phyloP scores from a whole-genome alignment of 768 basidiomycete species.

The Inosperma sp. region DNA sequence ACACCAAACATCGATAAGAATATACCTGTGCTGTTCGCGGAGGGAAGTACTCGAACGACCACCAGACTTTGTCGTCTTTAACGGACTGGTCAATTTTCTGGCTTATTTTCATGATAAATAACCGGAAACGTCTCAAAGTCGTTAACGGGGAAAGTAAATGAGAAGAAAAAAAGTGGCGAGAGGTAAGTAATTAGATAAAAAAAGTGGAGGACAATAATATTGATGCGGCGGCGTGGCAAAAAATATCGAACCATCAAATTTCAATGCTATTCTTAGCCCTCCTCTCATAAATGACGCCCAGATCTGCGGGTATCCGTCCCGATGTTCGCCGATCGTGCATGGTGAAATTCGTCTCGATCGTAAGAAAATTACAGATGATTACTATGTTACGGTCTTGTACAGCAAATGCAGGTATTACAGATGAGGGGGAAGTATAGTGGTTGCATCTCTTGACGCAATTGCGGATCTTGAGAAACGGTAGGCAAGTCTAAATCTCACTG shows the following conservation, averaged over 20 bases:
- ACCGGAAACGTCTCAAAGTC: slow-evolving; percentile 20
- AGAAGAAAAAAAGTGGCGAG: slow-evolving; percentile 10
- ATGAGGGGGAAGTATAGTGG: too few relatives aligned
- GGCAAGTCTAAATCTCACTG: too few relatives aligned
- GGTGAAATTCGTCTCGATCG: too few relatives aligned
- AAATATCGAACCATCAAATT: slow-evolving; percentile 29
- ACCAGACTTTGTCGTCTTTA: slow-evolving; percentile 87
- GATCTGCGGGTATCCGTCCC: slow-evolving; percentile 6
- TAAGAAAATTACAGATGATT: too few relatives aligned
- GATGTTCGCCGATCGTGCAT: too few relatives aligned
- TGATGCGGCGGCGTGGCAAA: slow-evolving; percentile 7
- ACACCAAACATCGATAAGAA: slow-evolving; percentile 3
- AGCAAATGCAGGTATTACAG: too few relatives aligned
- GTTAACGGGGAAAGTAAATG: slow-evolving; percentile 19
- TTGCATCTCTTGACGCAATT: too few relatives aligned
- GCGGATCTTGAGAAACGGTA: too few relatives aligned
- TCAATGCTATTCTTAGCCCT: slow-evolving; percentile 23
- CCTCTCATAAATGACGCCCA: slow-evolving; percentile 17
- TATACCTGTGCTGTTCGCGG: slow-evolving; percentile 88
- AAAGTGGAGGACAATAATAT: slow-evolving; percentile 5
- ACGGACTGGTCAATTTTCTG: slow-evolving; percentile 86
- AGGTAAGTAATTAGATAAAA: background rate
- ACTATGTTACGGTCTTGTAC: too few relatives aligned
- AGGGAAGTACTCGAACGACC: slow-evolving; percentile 99
- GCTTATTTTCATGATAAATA: slow-evolving; percentile 79